Conservation (phyloP, 495 filamentous ascomycete genomes). For the Aspergillus incahuasiensis region DNA sequence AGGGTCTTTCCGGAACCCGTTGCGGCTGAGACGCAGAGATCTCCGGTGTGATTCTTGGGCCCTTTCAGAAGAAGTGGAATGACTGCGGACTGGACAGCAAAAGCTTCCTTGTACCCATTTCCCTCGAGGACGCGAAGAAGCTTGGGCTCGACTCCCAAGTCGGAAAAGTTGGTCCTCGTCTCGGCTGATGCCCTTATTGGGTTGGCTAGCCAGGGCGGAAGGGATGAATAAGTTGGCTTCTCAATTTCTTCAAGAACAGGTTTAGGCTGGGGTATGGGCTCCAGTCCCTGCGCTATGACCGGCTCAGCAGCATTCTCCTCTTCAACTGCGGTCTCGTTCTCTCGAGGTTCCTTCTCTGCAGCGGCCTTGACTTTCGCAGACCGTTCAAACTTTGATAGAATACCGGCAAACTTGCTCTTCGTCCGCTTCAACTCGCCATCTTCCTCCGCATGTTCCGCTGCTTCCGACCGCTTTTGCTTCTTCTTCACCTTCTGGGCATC, state of each 20-base stretch:
- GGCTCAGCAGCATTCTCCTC: constrained; percentile 26
- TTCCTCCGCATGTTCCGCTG: constrained; percentile 2
- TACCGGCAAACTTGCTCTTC: constrained; percentile 37
- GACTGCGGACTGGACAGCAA: constrained; percentile 78
- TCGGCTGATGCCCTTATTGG: constrained; percentile 61
- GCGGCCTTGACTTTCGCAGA: constrained; percentile 32
- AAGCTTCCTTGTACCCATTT: constrained; percentile 67
- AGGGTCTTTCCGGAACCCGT: constrained; percentile 95
- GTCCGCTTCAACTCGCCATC: constrained; percentile 17
- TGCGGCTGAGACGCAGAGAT: constrained; percentile 81
- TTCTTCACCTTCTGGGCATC: constrained; percentile 3
- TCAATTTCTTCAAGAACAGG: constrained; percentile 50
- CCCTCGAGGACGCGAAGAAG: constrained; percentile 57
- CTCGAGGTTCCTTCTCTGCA: constrained; percentile 19
- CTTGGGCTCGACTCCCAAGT: constrained; percentile 52
- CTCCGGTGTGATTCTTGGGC: constrained; percentile 53
- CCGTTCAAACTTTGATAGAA: constrained; percentile 45
- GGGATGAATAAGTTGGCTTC: constrained; percentile 42
- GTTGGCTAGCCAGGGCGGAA: constrained; percentile 65
- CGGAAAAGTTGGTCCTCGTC: constrained; percentile 54
- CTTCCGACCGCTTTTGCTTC: neutral
- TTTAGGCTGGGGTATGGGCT: constrained; percentile 73
- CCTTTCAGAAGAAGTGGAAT: constrained; percentile 71
- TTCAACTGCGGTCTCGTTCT: constrained; percentile 23
- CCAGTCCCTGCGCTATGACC: constrained; percentile 59